Percentiles rank a stretch among this genome's conserved stretches.
Conservation (phyloP, 208 protist genomes). For the Novymonas esmeraldas region DNA sequence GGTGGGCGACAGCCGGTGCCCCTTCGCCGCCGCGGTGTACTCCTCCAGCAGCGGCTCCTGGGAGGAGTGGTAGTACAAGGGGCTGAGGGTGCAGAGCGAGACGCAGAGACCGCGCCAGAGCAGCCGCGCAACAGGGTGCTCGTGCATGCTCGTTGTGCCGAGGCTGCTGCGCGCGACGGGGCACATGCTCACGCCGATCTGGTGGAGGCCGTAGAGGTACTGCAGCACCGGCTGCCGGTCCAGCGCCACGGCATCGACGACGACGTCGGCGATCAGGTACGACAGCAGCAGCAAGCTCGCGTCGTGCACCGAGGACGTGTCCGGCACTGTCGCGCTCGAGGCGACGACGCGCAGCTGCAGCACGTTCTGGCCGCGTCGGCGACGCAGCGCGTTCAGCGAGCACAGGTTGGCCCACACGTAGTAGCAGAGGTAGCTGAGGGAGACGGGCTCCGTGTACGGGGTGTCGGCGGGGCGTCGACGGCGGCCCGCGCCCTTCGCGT, state of each 20-base stretch:
- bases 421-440: constrained; percentile 87
- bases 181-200: constrained; percentile 96
- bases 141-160: constrained; percentile 93
- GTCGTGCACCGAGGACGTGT: constrained; percentile 40
- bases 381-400: constrained; percentile 96
- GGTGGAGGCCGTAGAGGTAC: constrained; percentile 98
- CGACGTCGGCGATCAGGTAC: constrained; percentile 86
- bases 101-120: constrained; percentile 96
- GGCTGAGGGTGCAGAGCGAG: constrained; percentile 93
- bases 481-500: constrained; percentile 2
- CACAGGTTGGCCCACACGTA: constrained; percentile 99
- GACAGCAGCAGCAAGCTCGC: constrained; percentile 77
- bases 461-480: constrained; percentile 94
- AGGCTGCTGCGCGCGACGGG: constrained; percentile 97
- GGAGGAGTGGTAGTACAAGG: constrained; percentile 96
- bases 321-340: constrained; percentile 62
- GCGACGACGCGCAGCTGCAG: constrained; percentile 88
- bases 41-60: constrained; percentile 83
- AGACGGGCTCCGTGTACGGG: constrained; percentile 96
- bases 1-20: constrained; percentile 70
- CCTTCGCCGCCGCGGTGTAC: constrained; percentile 74
- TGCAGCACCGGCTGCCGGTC: constrained; percentile 93
- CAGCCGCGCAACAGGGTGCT: constrained; percentile 94
- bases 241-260: constrained; percentile 96
- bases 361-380: constrained; percentile 83